Percentiles rank a stretch among this genome's conserved stretches.
Conservation (phyloP, 2,329 filamentous ascomycete species). For the Colletotrichum sp. region DNA sequence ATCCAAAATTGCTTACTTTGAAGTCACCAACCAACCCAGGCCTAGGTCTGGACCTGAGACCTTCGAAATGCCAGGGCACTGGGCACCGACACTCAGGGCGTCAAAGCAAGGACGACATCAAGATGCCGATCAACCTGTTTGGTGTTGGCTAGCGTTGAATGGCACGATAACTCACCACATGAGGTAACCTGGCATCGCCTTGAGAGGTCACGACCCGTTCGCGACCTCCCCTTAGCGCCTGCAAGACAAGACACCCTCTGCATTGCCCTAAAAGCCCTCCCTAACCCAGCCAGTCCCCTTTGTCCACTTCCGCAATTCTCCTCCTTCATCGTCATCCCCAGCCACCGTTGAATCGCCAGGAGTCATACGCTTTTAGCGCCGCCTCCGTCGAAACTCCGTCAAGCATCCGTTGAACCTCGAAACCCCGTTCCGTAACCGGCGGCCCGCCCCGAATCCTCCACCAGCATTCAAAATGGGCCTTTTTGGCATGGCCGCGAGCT, state of each 20-base stretch:
- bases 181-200: background rate
- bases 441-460: background rate
- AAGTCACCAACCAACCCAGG: background rate
- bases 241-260: background rate
- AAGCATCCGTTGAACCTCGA: background rate
- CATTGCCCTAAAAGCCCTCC: background rate
- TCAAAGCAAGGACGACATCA: background rate
- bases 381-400: background rate
- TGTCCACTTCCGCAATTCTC: background rate
- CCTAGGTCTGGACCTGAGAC: background rate
- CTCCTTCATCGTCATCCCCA: background rate
- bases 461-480: slow-evolving; percentile 44
- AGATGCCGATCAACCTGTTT: background rate
- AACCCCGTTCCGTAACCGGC: background rate
- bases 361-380: background rate
- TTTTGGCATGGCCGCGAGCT: slow-evolving; percentile 49
- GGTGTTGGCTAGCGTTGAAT: background rate
- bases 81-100: background rate
- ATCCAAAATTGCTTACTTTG: background rate
- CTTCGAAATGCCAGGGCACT: background rate
- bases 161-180: background rate
- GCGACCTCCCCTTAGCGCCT: background rate
- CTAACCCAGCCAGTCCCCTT: background rate
- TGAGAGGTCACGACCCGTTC: background rate
- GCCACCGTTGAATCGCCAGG: background rate